Evolutionary conservation across 1,284 basidiomycete genomes (phyloP).

Genomic region (Taiwanofungus camphoratus): DNA sequence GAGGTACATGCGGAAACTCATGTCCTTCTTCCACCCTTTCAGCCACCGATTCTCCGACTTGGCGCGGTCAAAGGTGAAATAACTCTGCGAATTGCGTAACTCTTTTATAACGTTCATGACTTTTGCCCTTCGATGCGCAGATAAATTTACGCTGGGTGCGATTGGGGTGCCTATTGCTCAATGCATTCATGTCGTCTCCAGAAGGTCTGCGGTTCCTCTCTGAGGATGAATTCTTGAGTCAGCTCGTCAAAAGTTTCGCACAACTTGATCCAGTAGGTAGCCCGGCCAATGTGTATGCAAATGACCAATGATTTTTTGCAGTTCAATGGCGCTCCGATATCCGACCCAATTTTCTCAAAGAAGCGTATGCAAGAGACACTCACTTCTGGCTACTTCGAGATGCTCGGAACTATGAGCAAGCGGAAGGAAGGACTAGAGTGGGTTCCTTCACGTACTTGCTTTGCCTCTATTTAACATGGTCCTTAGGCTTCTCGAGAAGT

Average conservation of each 20-base stretch:
- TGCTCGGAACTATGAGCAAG: constrained; percentile 89
- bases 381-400: constrained; percentile 92
- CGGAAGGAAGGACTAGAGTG: constrained; percentile 86
- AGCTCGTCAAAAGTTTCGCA: constrained; percentile 84
- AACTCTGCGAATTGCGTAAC: neutral
- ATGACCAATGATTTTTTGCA: constrained; percentile 22
- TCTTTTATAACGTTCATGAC: no score
- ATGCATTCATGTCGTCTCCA: constrained; percentile 75
- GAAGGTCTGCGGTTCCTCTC: constrained; percentile 83
- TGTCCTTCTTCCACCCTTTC: constrained; percentile 93
- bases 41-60: constrained; percentile 83
- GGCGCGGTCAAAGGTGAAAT: constrained; percentile 59
- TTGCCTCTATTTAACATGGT: neutral
- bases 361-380: constrained; percentile 79
- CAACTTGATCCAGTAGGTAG: constrained; percentile 84
- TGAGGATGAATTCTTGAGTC: constrained; percentile 85
- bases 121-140: no score
- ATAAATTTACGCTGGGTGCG: constrained; percentile 79
- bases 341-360: constrained; percentile 85
- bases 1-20: constrained; percentile 81
- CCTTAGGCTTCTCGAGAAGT: constrained; percentile 79
- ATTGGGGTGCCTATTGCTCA: constrained; percentile 77
- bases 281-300: neutral
- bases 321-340: constrained; percentile 62
- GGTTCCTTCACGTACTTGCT: constrained; percentile 25